Evolutionary conservation across 768 basidiomycete genomes (phyloP).

Genomic region (Leucosporidium yakuticum): DNA sequence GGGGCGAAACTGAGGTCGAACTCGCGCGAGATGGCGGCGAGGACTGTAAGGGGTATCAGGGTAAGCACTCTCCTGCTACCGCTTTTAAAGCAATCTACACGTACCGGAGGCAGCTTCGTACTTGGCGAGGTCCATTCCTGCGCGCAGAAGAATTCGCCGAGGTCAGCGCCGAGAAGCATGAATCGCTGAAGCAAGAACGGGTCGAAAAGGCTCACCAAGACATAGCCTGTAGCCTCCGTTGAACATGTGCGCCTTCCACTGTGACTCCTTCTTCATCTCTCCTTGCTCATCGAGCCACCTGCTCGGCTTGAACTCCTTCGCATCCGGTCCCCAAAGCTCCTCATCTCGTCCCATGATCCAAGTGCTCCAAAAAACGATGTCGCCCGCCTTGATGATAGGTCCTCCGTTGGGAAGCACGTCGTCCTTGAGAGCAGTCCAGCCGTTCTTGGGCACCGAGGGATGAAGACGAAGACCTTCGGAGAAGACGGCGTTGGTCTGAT

Average conservation of each 20-base stretch:
- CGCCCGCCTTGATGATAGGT: constrained; percentile 16
- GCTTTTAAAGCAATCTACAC: too few relatives aligned
- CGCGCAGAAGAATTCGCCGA: background rate
- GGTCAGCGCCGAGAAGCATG: background rate
- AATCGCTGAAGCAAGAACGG: background rate
- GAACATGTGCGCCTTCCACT: constrained; percentile 11
- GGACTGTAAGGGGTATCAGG: background rate
- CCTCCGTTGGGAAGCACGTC: constrained; percentile 19
- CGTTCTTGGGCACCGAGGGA: constrained; percentile 17
- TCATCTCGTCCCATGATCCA: constrained; percentile 1
- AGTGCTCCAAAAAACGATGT: constrained; percentile 10
- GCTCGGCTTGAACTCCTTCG: constrained; percentile 4
- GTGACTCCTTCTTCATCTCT: constrained; percentile 6
- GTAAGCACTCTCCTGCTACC: too few relatives aligned
- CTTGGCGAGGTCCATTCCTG: constrained; percentile 21
- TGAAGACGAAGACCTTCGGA: constrained; percentile 15
- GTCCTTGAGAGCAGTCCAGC: background rate
- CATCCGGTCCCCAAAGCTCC: constrained; percentile 10
- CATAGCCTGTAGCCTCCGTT: constrained; percentile 12
- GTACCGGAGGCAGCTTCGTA: constrained; percentile 16
- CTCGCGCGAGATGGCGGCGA: constrained; percentile 13
- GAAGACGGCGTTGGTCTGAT: constrained; percentile 1
- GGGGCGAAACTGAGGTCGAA: constrained; percentile 24
- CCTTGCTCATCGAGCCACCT: constrained; percentile 13
- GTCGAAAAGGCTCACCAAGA: background rate